Evolutionary conservation across 2,329 filamentous ascomycete genomes (phyloP), one percentile per base, ranked within the genome.

Genomic region (Biscogniauxia marginata): DNA sequence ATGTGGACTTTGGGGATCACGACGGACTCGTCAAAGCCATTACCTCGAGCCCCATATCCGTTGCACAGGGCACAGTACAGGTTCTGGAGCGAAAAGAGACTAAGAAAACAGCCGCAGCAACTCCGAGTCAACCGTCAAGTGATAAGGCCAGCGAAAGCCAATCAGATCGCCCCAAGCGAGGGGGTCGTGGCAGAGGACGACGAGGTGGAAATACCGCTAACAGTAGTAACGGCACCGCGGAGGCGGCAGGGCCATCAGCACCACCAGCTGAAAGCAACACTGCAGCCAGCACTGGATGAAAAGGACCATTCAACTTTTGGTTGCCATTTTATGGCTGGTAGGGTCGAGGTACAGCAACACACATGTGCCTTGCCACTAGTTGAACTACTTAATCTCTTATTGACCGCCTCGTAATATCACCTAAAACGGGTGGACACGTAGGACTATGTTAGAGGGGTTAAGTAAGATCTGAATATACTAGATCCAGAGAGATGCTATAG

Each of bases 41-140:
- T 68, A 82, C 85, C 16, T 90, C 89, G 11, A 96, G 91, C 67
- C 91, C 90, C 0, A 82, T 97, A 24, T 78, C 88, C 19, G 87
- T 98, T 9, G 93, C 89, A 0, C 89, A 96, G 70, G 92, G 90
- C 6, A 87, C 88, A 8, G 91, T 98, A 1, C 90, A 96, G 62
- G 89, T 98, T 1, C 76, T 96, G 21, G 93, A 96, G 74, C 84
- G 89, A 50, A 91, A 90, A 71, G 88, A 90, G 48, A 79, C 67
- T 6, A 74, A 75, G 63, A 70, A 67, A 53, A 25, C 65, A 20
- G 23, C 65, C 53, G 49, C 54, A 9, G 47, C 43, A 47, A n/a
- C 62, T 1, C 49, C 54, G 20, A 52, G 62, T 49, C 65, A 65
- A 19, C 59, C 64, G 23, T 47, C 62, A 1, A 53, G 51, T 19